Base-by-base conservation (phyloP, 768 basidiomycete species). In the Pleurotus cornucopiae region DNA sequence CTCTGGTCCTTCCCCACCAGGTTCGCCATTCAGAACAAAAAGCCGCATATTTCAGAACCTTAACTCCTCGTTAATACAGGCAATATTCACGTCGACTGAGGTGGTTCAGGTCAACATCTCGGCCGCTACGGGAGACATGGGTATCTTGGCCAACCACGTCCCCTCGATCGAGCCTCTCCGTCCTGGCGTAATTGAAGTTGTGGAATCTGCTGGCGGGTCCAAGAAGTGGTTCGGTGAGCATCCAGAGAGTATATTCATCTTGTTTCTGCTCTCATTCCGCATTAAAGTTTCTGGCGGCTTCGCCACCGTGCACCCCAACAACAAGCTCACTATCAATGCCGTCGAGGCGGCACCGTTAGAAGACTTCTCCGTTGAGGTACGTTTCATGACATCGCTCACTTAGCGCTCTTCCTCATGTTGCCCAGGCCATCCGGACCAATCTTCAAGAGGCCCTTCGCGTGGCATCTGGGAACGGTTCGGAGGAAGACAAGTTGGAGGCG, bases 81-180 rank as follows among this genome's bases (percentile, higher is more conserved):
- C 94, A 54, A 85, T 99, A 71, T 98, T 86, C 83, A 84, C 82
- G 58, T 94, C 94, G 20, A 72, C 84, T 64, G 95, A 95, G 71
- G 96, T 98, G 57, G 84, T 91, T 18, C 96, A 98, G 73, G 96
- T 99, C 63, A 98, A 98, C 76, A 76, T 98, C 64, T 77, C 94
- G 37, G 97, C 94, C 40, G 91, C 87, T 55, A 87, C 92, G 2
- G 97, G 97, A 66, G 95, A 98, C 74, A 98, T 98, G 94, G 97
- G 97, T 79, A 91, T 99, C 65, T 86, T 99, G 58, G 93, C 96
- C 64, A 97, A 96, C 81, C 97, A 99, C 75, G 94, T 98, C 55
- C 89, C 97, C 26, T 90, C 94, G n/a, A 89, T 98, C 57, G 97
- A 99, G 72, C 81, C 96, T 47, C 80, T 99, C 54, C 90, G 91